phyloP scores from a whole-genome alignment of 1,139 yeast genomes.

The Taiozyma sp. region DNA sequence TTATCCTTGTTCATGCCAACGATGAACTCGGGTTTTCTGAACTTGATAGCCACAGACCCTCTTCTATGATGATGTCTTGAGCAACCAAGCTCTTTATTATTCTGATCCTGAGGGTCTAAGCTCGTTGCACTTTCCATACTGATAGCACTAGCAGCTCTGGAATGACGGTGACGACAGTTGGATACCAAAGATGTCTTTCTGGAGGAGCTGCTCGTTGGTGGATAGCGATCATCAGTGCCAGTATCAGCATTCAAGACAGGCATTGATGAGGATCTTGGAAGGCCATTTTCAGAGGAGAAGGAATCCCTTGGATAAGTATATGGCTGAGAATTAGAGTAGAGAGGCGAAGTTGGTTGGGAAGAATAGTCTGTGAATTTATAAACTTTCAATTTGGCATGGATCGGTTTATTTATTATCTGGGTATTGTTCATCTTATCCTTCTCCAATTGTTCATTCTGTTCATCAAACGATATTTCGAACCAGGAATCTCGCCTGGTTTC shows the following conservation, averaged over 20 bases:
- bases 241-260: background rate
- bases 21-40: slow-evolving; percentile 13
- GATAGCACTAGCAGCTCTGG: background rate
- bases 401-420: slow-evolving; percentile 1
- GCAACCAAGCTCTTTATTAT: slow-evolving; percentile 6
- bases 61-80: slow-evolving; percentile 24
- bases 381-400: background rate
- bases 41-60: slow-evolving; percentile 23
- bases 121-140: background rate
- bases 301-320: background rate
- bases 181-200: slow-evolving; percentile 7
- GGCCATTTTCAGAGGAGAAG: background rate
- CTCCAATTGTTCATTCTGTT: background rate
- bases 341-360: background rate
- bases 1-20: background rate
- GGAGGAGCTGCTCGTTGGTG: background rate
- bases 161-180: slow-evolving; percentile 2
- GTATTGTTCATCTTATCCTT: background rate
- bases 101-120: background rate
- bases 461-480: background rate
- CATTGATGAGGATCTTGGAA: slow-evolving; percentile 5
- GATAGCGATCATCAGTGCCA: background rate
- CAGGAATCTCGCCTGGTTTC: background rate
- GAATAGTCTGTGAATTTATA: background rate
- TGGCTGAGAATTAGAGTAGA: background rate